These are phyloP conservation scores for Fusarium irregulare DNA, from an alignment of 2,329 filamentous ascomycete genomes.

Conservation along the genomic window DNA sequence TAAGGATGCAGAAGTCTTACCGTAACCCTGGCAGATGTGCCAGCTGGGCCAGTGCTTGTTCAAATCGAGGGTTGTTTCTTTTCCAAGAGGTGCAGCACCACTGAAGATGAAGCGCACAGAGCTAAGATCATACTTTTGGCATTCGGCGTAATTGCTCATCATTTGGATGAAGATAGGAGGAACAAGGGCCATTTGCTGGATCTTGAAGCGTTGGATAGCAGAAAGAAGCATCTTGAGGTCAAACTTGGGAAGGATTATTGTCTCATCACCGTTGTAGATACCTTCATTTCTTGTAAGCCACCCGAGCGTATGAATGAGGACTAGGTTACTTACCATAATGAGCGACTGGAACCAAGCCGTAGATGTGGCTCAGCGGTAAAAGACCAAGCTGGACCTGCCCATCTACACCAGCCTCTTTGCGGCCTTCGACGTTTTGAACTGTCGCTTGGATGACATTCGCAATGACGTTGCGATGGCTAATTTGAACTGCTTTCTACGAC, in stretches of 20 bases:
- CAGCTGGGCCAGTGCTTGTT: constrained; percentile 71
- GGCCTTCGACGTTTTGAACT: constrained; percentile 56
- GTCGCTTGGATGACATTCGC: constrained; percentile 76
- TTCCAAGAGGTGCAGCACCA: constrained; percentile 79
- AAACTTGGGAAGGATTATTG: constrained; percentile 80
- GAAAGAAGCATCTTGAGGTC: constrained; percentile 74
- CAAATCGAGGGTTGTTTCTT: constrained; percentile 73
- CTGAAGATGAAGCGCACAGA: constrained; percentile 74
- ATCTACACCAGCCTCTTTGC: constrained; percentile 51
- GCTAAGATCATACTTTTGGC: constrained; percentile 75
- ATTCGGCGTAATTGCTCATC: constrained; percentile 69
- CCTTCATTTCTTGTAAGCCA: constrained; percentile 58
- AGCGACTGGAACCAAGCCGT: constrained; percentile 77
- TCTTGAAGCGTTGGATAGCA: constrained; percentile 75
- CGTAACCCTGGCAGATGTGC: constrained; percentile 78
- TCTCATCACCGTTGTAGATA: constrained; percentile 77
- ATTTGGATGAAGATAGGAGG: constrained; percentile 83
- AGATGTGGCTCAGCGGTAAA: constrained; percentile 86
- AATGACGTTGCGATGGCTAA: constrained; percentile 83
- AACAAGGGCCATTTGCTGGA: constrained; percentile 75
- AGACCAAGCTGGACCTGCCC: constrained; percentile 70
- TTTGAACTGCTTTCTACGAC: constrained; percentile 81
- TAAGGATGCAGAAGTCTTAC: constrained; percentile 50
- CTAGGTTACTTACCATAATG: constrained; percentile 19
- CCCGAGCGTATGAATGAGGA: background rate